phyloP scores from a whole-genome alignment of 352 stramenopile genomes.

The Phytophthora sansomeana region DNA sequence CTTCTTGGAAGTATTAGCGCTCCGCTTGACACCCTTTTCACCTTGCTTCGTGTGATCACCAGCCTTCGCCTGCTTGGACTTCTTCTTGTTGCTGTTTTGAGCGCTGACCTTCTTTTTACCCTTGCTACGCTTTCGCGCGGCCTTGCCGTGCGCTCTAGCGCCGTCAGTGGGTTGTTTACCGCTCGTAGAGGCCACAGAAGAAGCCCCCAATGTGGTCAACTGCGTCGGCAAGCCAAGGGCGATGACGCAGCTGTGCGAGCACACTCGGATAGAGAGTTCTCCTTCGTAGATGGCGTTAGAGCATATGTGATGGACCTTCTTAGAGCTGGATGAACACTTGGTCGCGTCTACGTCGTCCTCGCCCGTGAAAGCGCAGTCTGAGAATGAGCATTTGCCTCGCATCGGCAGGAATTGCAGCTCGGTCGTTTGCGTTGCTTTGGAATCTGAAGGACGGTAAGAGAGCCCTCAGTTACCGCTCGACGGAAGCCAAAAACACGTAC shows the following conservation, averaged over 20 bases:
- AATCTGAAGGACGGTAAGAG: not conserved
- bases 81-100: no score
- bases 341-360: no score
- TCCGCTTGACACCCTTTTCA: no score
- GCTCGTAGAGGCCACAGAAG: constrained; percentile 1
- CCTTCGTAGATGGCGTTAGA: constrained; percentile 13
- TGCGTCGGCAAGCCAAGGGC: not conserved
- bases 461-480: not conserved
- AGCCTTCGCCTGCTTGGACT: no score
- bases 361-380: not conserved
- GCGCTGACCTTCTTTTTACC: no score
- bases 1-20: no score
- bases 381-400: not conserved
- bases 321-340: not conserved
- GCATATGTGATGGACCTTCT: constrained; percentile 9
- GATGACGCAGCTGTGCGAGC: not conserved
- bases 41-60: no score
- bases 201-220: not conserved
- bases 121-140: not conserved
- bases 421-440: not conserved
- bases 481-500: constrained; percentile 4
- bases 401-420: no score
- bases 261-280: not conserved
- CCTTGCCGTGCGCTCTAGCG: not conserved
- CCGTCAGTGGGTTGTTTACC: not conserved